Conservation (phyloP, 352 stramenopile genomes). For the Phytophthora cactorum region DNA sequence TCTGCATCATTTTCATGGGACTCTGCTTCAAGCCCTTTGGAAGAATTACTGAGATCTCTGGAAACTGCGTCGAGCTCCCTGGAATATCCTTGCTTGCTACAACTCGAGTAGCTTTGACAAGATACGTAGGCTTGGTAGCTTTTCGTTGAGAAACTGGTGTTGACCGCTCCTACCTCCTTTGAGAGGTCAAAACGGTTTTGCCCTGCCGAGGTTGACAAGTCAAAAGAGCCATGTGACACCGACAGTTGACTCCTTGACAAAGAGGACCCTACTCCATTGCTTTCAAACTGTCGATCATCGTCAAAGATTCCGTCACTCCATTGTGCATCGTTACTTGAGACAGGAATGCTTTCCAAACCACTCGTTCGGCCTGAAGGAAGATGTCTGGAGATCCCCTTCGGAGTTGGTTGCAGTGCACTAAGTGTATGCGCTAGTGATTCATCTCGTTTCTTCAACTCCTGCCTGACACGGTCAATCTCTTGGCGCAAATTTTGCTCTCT, state of each 20-base stretch:
- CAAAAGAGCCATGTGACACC: conserved; percentile 32
- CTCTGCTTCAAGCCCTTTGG: conserved; percentile 8
- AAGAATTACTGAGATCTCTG: conserved; percentile 24
- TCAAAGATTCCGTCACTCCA: conserved; percentile 39
- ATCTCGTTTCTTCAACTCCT: conserved; percentile 50
- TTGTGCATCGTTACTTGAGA: conserved; percentile 22
- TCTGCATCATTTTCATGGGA: conserved; percentile 16
- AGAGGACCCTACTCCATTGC: conserved; percentile 45
- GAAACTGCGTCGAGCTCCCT: conserved; percentile 30
- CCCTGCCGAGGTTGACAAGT: conserved; percentile 18
- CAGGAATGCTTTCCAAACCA: conserved; percentile 28
- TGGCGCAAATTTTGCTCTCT: conserved; percentile 53
- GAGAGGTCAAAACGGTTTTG: conserved; percentile 27
- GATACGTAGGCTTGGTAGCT: background rate
- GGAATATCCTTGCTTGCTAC: conserved; percentile 21
- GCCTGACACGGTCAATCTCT: conserved; percentile 62
- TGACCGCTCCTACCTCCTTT: conserved; percentile 16
- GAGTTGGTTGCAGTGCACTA: conserved; percentile 26
- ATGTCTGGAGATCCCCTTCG: conserved; percentile 1
- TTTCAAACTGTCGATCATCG: conserved; percentile 38
- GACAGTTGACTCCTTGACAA: conserved; percentile 70
- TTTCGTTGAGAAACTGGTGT: conserved; percentile 9
- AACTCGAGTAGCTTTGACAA: conserved; percentile 12
- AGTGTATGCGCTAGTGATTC: conserved; percentile 14
- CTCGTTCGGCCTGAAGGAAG: conserved; percentile 15